Evolutionary conservation across 164 flowering plant genomes (phyloP).

Genomic region (Paratinospora sagittata): DNA sequence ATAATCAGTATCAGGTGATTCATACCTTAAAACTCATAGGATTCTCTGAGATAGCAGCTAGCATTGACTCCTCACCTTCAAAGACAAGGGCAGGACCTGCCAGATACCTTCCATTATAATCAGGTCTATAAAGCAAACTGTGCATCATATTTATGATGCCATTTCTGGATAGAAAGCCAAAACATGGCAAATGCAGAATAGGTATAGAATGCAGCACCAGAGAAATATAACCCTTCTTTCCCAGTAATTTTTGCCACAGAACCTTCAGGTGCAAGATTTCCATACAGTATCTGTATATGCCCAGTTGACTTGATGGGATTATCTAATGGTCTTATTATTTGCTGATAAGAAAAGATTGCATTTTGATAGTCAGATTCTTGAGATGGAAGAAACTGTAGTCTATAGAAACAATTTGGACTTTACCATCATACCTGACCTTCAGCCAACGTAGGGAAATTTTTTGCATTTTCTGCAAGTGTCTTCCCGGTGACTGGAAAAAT

Average conservation of each 20-base stretch:
- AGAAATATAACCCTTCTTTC: no score
- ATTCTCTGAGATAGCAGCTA: no score
- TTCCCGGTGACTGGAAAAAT: constrained; percentile 79
- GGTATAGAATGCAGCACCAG: constrained; percentile 42
- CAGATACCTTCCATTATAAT: constrained; percentile 10
- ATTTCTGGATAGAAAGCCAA: constrained; percentile 1
- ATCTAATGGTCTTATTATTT: constrained; percentile 64
- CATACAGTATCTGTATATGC: constrained; percentile 87
- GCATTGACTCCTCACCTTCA: constrained; percentile 96
- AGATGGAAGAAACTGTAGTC: background rate
- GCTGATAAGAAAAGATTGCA: constrained; percentile 31
- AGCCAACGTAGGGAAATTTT: no score
- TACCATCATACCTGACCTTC: no score
- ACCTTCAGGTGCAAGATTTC: no score
- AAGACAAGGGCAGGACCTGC: constrained; percentile 95
- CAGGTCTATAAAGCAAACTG: background rate
- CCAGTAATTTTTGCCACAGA: no score
- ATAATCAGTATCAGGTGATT: background rate
- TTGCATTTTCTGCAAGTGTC: constrained; percentile 90
- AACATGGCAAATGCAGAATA: constrained; percentile 1
- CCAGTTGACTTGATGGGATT: constrained; percentile 93
- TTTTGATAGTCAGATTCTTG: constrained; percentile 7
- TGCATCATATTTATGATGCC: no score
- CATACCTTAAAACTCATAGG: constrained; percentile 94
- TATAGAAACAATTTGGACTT: no score